phyloP scores from a whole-genome alignment of 148 eudicot genomes.

The Vaccinium corymbosum region DNA sequence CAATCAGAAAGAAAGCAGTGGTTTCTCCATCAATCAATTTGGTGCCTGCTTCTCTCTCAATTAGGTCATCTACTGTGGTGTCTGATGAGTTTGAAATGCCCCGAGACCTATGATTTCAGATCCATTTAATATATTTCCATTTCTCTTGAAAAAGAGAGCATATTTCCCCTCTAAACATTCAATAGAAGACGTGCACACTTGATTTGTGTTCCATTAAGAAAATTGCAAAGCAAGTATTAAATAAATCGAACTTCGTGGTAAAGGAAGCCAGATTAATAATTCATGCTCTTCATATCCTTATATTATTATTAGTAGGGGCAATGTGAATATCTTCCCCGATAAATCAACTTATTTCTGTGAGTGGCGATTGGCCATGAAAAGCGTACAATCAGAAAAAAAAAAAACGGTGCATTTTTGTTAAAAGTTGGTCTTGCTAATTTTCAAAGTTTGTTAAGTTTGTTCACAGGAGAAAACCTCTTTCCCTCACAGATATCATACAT shows the following conservation, averaged over 20 bases:
- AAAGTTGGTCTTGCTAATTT: not conserved
- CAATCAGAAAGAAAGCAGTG: not conserved
- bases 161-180: not conserved
- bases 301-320: too few species aligned
- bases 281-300: too few species aligned
- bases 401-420: not conserved
- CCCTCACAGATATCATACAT: not conserved
- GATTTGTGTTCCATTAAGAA: too few species aligned
- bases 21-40: not conserved
- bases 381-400: not conserved
- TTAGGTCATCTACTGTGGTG: not conserved
- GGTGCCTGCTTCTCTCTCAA: not conserved
- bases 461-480: not conserved
- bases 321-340: too few species aligned
- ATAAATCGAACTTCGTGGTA: too few species aligned
- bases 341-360: not conserved
- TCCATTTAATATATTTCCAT: not conserved
- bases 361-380: not conserved
- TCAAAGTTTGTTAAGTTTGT: not conserved
- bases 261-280: too few species aligned
- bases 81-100: not conserved
- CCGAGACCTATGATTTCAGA: not conserved
- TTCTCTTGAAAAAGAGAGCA: too few species aligned
- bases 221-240: too few species aligned
- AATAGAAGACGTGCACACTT: not conserved